Evolutionary conservation across 2,329 filamentous ascomycete species (phyloP).

Genomic region (Arthrobotrys megalospora): DNA sequence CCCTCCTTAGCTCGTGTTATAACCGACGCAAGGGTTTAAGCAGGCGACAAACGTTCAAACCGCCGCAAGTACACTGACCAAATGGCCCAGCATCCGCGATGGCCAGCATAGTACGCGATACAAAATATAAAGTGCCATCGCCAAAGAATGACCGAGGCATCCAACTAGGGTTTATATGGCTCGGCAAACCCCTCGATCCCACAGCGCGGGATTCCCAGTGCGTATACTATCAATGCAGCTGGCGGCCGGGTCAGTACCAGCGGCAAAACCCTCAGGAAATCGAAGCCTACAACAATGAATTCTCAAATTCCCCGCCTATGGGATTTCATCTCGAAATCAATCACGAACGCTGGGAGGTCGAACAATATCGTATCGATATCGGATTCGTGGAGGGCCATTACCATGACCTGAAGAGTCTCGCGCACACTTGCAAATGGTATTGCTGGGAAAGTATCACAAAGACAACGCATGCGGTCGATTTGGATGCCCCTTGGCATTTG

Average conservation of each 20-base stretch:
- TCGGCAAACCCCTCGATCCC: not conserved
- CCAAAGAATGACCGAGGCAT: not conserved
- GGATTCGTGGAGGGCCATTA: slow-evolving; percentile 6
- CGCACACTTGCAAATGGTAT: not conserved
- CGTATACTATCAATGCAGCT: not conserved
- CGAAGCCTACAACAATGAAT: not conserved
- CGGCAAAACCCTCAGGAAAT: not conserved
- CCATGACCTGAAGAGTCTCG: not conserved
- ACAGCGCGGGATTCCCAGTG: not conserved
- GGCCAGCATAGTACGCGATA: not conserved
- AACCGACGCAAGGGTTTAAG: no score
- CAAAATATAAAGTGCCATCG: not conserved
- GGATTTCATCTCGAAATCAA: slow-evolving; percentile 10
- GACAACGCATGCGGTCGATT: slow-evolving; percentile 13
- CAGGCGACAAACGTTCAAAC: no score
- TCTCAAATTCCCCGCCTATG: not conserved
- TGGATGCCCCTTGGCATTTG: slow-evolving; percentile 32
- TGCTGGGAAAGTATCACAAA: slow-evolving; percentile 2
- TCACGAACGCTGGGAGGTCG: slow-evolving; percentile 15
- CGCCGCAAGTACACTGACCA: no score
- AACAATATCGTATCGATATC: not conserved
- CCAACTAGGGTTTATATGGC: not conserved
- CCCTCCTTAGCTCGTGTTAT: no score
- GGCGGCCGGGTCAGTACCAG: not conserved
- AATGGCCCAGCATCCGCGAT: not conserved